A percentile compares a stretch with the other conserved stretches of the same genome.
Conservation (phyloP, 139 green algal species). For the Edaphochlamys debaryana region DNA sequence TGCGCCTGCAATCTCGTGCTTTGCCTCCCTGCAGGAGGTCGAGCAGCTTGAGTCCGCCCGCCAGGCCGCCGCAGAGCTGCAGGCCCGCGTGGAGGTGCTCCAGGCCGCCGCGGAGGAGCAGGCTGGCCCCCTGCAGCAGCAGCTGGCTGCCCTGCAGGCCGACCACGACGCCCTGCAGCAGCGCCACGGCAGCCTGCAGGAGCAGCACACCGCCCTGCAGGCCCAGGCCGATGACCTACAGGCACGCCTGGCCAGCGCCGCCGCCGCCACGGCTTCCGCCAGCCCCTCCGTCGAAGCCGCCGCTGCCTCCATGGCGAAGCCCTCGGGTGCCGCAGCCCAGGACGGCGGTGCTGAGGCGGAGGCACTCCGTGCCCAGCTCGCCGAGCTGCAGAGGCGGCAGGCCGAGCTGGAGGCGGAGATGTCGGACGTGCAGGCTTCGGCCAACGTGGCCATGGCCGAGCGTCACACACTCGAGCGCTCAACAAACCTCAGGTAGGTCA, state of each 20-base stretch:
- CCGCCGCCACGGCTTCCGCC: neutral
- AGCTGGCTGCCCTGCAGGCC: neutral
- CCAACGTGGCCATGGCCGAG: slow-evolving; percentile 36
- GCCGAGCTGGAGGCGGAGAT: slow-evolving; percentile 38
- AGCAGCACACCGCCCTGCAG: slow-evolving; percentile 3
- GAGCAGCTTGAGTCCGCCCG: slow-evolving; percentile 11
- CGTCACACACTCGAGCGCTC: slow-evolving; percentile 17
- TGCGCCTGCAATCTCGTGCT: too few relatives aligned
- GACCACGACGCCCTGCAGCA: neutral
- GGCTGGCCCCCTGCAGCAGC: neutral
- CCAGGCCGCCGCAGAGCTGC: slow-evolving; percentile 1
- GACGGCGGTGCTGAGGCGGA: neutral
- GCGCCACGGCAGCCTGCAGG: neutral
- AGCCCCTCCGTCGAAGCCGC: neutral
- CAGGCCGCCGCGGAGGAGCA: too few relatives aligned
- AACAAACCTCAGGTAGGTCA: slow-evolving; percentile 17
- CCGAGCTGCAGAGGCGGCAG: slow-evolving; percentile 34
- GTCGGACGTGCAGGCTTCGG: slow-evolving; percentile 36
- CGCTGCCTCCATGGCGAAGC: neutral
- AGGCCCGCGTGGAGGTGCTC: neutral
- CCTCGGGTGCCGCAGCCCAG: too few relatives aligned
- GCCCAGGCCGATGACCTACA: neutral
- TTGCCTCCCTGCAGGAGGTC: neutral
- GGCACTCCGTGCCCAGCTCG: neutral
- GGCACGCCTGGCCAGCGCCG: too few relatives aligned